These are phyloP conservation scores for Lophiostoma macrostomum DNA, from an alignment of 495 filamentous ascomycete species.

Conservation along the genomic window DNA sequence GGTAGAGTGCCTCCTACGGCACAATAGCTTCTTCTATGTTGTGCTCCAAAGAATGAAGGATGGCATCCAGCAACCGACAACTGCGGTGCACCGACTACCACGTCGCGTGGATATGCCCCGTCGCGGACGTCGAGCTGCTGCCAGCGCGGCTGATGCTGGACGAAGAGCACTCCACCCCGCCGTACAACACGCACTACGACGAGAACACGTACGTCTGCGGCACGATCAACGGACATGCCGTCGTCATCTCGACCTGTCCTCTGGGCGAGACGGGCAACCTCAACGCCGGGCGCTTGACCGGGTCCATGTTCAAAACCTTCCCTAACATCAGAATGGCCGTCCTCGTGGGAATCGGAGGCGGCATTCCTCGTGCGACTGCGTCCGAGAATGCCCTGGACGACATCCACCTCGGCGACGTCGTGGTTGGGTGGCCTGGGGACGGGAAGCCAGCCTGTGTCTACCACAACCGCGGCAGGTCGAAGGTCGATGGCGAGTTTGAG, in stretches of 20 bases:
- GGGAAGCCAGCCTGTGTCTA: slow-evolving; percentile 10
- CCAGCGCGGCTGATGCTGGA: slow-evolving; percentile 11
- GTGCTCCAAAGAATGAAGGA: no score
- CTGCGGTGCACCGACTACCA: slow-evolving; percentile 13
- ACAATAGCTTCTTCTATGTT: no score
- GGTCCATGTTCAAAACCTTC: slow-evolving; percentile 21
- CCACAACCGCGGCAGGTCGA: slow-evolving; percentile 11
- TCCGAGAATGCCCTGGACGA: slow-evolving; percentile 4
- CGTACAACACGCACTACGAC: slow-evolving; percentile 15
- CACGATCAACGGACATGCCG: slow-evolving; percentile 10
- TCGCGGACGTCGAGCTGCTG: slow-evolving; percentile 15
- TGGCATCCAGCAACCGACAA: slow-evolving; percentile 7
- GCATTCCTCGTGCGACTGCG: background rate
- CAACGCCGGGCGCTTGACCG: slow-evolving; percentile 12
- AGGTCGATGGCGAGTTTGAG: slow-evolving; percentile 9
- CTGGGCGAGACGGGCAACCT: slow-evolving; percentile 14
- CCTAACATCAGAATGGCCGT: slow-evolving; percentile 21
- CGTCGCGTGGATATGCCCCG: slow-evolving; percentile 15
- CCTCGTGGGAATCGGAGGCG: slow-evolving; percentile 17
- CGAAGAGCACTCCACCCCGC: slow-evolving; percentile 6
- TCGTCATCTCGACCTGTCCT: slow-evolving; percentile 14
- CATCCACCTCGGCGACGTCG: slow-evolving; percentile 13
- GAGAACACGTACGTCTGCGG: slow-evolving; percentile 24
- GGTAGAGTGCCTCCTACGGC: no score
- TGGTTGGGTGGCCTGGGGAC: slow-evolving; percentile 9